Percentiles rank a stretch among this genome's conserved stretches.
These are phyloP conservation scores for Zasmidium citrigriseum DNA, from an alignment of 2,329 filamentous ascomycete species.

Conservation along the genomic window DNA sequence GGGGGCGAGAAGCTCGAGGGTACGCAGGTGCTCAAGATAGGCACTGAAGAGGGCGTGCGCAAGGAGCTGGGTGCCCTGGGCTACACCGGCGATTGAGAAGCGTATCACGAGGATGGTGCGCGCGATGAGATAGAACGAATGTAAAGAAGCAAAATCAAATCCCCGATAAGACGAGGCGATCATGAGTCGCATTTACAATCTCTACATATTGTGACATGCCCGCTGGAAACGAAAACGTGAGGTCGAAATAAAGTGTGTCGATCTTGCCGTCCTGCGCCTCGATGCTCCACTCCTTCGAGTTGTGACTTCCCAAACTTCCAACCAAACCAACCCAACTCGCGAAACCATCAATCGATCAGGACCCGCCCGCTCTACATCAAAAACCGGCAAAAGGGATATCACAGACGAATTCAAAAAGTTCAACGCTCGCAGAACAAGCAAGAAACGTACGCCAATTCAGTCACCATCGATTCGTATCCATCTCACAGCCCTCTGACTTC, in stretches of 20 bases:
- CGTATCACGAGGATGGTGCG: not conserved
- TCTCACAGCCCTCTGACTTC: not conserved
- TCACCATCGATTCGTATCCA: not conserved
- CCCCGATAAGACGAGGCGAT: not conserved
- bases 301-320: not conserved
- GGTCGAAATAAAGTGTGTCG: not conserved
- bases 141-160: not conserved
- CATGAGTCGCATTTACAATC: not conserved
- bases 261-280: not conserved
- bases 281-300: not conserved
- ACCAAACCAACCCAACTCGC: not conserved
- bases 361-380: not conserved
- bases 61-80: conserved; percentile 65
- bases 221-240: not conserved
- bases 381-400: not conserved
- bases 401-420: not conserved
- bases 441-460: not conserved
- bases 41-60: conserved; percentile 79
- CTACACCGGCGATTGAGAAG: conserved; percentile 26
- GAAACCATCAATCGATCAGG: too few relatives aligned
- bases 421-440: not conserved
- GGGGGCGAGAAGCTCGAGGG: conserved; percentile 96
- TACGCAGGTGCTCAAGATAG: conserved; percentile 98
- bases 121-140: not conserved
- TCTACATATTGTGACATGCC: not conserved